Evolutionary conservation across 495 filamentous ascomycete genomes (phyloP).

Genomic region (Chaetomium fimeti): DNA sequence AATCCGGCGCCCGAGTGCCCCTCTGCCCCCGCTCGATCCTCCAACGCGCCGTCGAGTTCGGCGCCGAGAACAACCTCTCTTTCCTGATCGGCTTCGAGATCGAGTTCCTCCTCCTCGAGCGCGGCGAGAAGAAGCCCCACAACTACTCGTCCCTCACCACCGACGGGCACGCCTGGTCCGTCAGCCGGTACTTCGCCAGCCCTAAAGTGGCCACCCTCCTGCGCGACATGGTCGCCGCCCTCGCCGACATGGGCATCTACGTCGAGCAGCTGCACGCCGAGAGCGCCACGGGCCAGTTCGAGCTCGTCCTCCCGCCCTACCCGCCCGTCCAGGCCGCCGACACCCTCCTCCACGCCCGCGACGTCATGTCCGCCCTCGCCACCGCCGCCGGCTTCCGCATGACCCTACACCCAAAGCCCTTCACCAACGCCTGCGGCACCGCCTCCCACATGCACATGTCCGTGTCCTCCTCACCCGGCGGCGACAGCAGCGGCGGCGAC

Average conservation of each 20-base stretch:
- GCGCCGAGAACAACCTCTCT: conserved; percentile 45
- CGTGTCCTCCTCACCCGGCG: conserved; percentile 42
- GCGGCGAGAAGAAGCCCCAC: conserved; percentile 29
- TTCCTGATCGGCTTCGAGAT: conserved; percentile 79
- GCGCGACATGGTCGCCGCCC: conserved; percentile 59
- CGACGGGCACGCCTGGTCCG: conserved; percentile 64
- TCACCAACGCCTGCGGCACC: conserved; percentile 56
- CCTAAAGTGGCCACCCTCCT: conserved; percentile 56
- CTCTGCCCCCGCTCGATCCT: conserved; percentile 62
- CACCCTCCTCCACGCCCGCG: conserved; percentile 67
- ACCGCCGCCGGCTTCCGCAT: conserved; percentile 61
- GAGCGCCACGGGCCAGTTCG: conserved; percentile 71
- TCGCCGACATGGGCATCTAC: conserved; percentile 61
- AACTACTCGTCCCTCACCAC: conserved; percentile 34
- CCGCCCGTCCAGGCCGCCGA: conserved; percentile 70
- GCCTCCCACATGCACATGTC: conserved; percentile 70
- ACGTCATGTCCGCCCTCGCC: conserved; percentile 61
- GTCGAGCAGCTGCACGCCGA: conserved; percentile 79
- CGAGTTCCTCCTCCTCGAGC: conserved; percentile 70
- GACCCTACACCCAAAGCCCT: conserved; percentile 76
- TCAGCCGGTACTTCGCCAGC: conserved; percentile 54
- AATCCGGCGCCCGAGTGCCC: conserved; percentile 41
- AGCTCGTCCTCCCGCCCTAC: conserved; percentile 68
- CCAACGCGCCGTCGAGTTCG: conserved; percentile 50
- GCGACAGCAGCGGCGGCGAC: conserved; percentile 19